phyloP scores from a whole-genome alignment of 805 yeast genomes.

The Nakazawaea sp. region DNA sequence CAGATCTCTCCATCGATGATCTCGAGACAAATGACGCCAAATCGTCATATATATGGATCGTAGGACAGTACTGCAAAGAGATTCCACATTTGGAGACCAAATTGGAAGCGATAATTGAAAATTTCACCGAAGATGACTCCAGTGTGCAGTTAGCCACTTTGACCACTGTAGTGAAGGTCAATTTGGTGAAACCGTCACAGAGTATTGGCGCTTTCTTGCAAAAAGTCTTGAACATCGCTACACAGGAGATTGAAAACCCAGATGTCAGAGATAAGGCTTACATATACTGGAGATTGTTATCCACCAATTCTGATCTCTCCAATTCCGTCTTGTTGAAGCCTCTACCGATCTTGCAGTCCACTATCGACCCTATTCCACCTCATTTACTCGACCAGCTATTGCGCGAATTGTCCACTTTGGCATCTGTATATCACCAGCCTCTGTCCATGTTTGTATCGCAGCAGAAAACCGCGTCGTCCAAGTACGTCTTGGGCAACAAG shows the following conservation, averaged over 20 bases:
- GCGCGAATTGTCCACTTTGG: slow-evolving; percentile 72
- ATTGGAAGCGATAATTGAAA: slow-evolving; percentile 38
- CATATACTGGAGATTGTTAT: slow-evolving; percentile 72
- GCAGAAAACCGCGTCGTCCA: slow-evolving; percentile 13
- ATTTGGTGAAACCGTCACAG: slow-evolving; percentile 25
- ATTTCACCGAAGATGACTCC: slow-evolving; percentile 53
- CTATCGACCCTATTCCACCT: slow-evolving; percentile 67
- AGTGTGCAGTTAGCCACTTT: slow-evolving; percentile 53
- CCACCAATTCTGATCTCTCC: slow-evolving; percentile 37
- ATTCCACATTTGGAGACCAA: slow-evolving; percentile 46
- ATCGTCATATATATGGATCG: slow-evolving; percentile 59
- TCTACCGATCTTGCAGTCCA: slow-evolving; percentile 66
- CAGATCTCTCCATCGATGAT: slow-evolving; percentile 36
- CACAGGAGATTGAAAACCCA: slow-evolving; percentile 60
- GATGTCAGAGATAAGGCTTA: slow-evolving; percentile 79
- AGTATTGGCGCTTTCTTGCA: slow-evolving; percentile 40
- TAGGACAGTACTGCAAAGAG: slow-evolving; percentile 64
- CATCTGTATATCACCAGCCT: slow-evolving; percentile 88
- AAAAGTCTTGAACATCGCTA: slow-evolving; percentile 51
- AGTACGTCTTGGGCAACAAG: slow-evolving; percentile 17
- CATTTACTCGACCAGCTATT: slow-evolving; percentile 60
- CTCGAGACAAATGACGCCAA: slow-evolving; percentile 43
- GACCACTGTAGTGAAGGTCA: slow-evolving; percentile 56
- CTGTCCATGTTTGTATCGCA: slow-evolving; percentile 47
- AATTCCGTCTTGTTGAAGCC: slow-evolving; percentile 50